Conservation (phyloP, 192 early-diverging fungal genomes). For the Coemansia sp. region DNA sequence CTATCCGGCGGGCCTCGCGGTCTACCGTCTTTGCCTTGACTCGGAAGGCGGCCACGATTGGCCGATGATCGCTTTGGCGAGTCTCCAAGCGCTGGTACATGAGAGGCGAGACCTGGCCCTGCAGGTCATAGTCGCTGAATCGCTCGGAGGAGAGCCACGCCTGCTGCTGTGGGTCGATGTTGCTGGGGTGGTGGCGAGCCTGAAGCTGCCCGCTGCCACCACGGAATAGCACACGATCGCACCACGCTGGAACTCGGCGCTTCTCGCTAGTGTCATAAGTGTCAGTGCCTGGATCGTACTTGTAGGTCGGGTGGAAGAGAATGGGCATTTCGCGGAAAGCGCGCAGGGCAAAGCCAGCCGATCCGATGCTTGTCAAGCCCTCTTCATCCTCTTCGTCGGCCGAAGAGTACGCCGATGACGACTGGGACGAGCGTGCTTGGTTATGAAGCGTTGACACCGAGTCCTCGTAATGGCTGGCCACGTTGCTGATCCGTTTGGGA, state of each 20-base stretch:
- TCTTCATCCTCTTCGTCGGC: constrained; percentile 29
- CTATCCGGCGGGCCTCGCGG: constrained; percentile 49
- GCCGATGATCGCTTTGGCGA: constrained; percentile 82
- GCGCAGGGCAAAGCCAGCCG: constrained; percentile 76
- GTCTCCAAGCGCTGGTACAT: constrained; percentile 73
- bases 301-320: constrained; percentile 94
- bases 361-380: constrained; percentile 19
- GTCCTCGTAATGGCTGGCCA: neutral
- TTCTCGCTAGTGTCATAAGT: constrained; percentile 94
- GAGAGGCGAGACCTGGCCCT: constrained; percentile 37
- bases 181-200: neutral
- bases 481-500: constrained; percentile 2
- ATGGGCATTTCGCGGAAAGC: constrained; percentile 78
- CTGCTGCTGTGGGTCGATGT: constrained; percentile 3
- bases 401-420: constrained; percentile 24
- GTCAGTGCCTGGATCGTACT: constrained; percentile 87
- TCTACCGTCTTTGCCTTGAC: constrained; percentile 65
- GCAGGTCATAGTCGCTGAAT: constrained; percentile 17
- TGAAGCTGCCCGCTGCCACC: constrained; percentile 27
- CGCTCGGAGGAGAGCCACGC: neutral
- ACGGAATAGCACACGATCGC: constrained; percentile 86
- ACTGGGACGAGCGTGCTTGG: constrained; percentile 40
- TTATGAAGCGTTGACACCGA: constrained; percentile 4
- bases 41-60: constrained; percentile 73
- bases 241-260: constrained; percentile 92